A percentile compares a stretch with the other conserved stretches of the same genome.
phyloP scores from a whole-genome alignment of 352 stramenopile genomes.

The Phytophthora sansomeana region DNA sequence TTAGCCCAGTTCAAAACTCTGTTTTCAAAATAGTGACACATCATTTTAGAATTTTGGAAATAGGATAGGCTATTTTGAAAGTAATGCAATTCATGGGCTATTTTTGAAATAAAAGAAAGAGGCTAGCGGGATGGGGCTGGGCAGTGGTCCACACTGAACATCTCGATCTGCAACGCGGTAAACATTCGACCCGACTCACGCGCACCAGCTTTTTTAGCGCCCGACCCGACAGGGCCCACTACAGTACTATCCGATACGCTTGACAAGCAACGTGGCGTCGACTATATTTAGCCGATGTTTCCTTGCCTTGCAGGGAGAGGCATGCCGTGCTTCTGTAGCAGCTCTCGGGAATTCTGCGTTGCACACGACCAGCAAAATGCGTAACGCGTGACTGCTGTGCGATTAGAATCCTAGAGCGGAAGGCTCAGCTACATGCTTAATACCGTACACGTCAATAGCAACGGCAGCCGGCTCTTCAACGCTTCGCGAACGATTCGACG shows the following conservation, averaged over 20 bases:
- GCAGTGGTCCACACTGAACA: constrained; percentile 24
- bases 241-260: too few relatives aligned
- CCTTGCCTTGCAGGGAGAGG: too few relatives aligned
- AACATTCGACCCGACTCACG: not conserved
- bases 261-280: not conserved
- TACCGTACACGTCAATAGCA: not conserved
- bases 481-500: constrained; percentile 21
- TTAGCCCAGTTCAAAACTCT: too few relatives aligned
- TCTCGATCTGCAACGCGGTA: too few relatives aligned
- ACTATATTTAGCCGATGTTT: too few relatives aligned
- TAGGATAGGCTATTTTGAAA: not conserved
- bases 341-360: too few relatives aligned
- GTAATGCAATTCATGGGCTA: not conserved
- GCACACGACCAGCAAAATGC: not conserved
- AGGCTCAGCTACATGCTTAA: too few relatives aligned
- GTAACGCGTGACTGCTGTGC: not conserved
- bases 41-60: not conserved
- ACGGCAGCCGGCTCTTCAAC: not conserved
- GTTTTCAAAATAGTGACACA: too few relatives aligned
- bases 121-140: constrained; percentile 3
- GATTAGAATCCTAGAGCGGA: not conserved
- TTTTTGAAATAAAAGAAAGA: constrained; percentile 13
- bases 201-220: not conserved
- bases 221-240: not conserved
- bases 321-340: too few relatives aligned